Evolutionary conservation across 805 yeast species (phyloP).

Genomic region (Naumovozyma castellii): DNA sequence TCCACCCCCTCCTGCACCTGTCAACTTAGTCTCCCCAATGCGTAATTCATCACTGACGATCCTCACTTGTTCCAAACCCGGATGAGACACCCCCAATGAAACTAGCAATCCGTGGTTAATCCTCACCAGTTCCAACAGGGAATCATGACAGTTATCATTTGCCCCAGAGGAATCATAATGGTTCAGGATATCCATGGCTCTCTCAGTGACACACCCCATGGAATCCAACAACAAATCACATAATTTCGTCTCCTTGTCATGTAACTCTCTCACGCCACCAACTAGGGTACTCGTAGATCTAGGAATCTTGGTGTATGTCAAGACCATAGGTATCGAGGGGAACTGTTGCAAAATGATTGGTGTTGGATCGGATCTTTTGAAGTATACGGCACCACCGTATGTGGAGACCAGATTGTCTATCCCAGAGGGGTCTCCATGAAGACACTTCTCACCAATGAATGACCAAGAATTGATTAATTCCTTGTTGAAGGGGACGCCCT

Average conservation of each 20-base stretch:
- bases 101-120: conserved; percentile 83
- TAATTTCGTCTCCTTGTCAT: conserved; percentile 44
- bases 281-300: conserved; percentile 81
- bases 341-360: conserved; percentile 33
- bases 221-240: conserved; percentile 56
- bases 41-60: conserved; percentile 50
- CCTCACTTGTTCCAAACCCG: conserved; percentile 71
- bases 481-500: conserved; percentile 36
- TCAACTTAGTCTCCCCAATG: conserved; percentile 83
- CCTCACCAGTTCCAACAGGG: conserved; percentile 53
- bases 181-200: conserved; percentile 23
- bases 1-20: conserved; percentile 99
- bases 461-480: conserved; percentile 78
- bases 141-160: conserved; percentile 20
- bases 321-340: conserved; percentile 62
- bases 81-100: conserved; percentile 87
- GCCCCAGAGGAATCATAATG: conserved; percentile 37
- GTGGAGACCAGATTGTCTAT: conserved; percentile 95
- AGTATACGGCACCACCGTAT: conserved; percentile 90
- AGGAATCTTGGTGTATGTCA: conserved; percentile 82
- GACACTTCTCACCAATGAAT: conserved; percentile 85
- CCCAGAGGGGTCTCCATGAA: conserved; percentile 95
- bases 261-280: conserved; percentile 53
- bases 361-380: conserved; percentile 44
- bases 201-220: conserved; percentile 55